Conservation (phyloP, 768 basidiomycete genomes). For the Rhizopogon vinicolor region DNA sequence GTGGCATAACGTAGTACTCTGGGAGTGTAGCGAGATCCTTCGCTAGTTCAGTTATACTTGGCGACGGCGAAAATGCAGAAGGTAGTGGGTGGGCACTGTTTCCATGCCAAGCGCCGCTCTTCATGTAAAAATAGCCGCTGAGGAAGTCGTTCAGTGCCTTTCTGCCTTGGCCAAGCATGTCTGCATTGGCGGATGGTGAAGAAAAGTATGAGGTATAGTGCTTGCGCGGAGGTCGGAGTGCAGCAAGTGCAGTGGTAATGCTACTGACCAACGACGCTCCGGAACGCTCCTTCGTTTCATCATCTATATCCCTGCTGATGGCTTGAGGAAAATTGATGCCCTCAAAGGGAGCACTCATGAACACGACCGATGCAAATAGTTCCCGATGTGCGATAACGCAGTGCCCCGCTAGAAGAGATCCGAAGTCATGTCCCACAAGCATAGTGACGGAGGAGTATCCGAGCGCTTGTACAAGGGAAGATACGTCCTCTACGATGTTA, state of each 20-base stretch:
- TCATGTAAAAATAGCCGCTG: conserved; percentile 37
- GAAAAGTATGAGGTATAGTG: conserved; percentile 53
- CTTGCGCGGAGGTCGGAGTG: conserved; percentile 47
- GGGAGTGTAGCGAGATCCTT: conserved; percentile 40
- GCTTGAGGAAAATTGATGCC: conserved; percentile 31
- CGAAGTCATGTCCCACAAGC: conserved; percentile 62
- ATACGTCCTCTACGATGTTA: conserved; percentile 48
- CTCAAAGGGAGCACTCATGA: conserved; percentile 57
- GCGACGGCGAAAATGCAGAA: conserved; percentile 16
- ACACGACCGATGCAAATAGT: conserved; percentile 48
- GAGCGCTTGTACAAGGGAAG: conserved; percentile 46
- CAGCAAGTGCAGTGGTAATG: conserved; percentile 24
- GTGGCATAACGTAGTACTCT: conserved; percentile 59
- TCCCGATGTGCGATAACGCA: conserved; percentile 53
- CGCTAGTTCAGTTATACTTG: conserved; percentile 19
- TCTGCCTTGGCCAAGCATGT: conserved; percentile 28
- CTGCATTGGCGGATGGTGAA: conserved; percentile 39
- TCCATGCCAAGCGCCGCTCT: conserved; percentile 49
- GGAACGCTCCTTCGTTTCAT: conserved; percentile 13
- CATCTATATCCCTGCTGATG: conserved; percentile 6
- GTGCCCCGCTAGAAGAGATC: conserved; percentile 47
- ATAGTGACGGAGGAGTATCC: conserved; percentile 42
- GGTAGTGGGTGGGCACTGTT: conserved; percentile 39
- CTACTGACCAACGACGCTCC: conserved; percentile 4
- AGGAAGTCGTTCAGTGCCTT: conserved; percentile 21